Evolutionary conservation across 768 basidiomycete genomes (phyloP), one percentile per base, ranked within the genome.

Genomic region (Boletus edulis): DNA sequence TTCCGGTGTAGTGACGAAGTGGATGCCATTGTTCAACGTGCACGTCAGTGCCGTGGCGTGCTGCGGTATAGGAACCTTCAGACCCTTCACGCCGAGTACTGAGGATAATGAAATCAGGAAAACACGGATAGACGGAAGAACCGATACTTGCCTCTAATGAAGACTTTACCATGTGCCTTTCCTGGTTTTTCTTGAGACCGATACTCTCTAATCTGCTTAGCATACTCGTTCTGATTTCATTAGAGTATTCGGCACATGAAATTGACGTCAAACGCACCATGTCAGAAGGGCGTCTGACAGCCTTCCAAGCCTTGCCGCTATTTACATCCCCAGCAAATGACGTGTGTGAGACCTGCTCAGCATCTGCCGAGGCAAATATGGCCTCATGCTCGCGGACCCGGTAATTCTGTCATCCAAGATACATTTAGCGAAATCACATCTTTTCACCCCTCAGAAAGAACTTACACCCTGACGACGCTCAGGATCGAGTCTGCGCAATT

Each of bases 11-110:
- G 90, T 91, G 35, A 98, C 95, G 59, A 89, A 94, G 70, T 97
- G 94, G 47, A 98, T 95, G 9, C 94, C 95, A 64, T 98, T 98
- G 72, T 98, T 97, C 57, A 98, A 78, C 0, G 92, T 93, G 69
- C 92, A 92, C 11, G 86, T 87, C 55, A 97, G 75, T 27, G 75
- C 79, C 0, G 94, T 94, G 0, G 81, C 72, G 58, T 91, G 79
- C n/a, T 75, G 73, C 0, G 94, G 95, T 31, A 98, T 61, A 1
- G 95, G 94, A 32, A 97, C 74, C 51, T 81, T 77, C 37, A 97
- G 76, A 45, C 80, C 81, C 62, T 82, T 88, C 54, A 94, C 78
- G 35, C 86, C 85, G 34, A 91, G 69, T 22, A 98, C 95, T 96
- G 43, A 31, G 24, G 10, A 9, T 32, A 40, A 43, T 32, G 20